A percentile compares a stretch with the other conserved stretches of the same genome.
These are phyloP conservation scores for Gyromitra esculenta DNA, from an alignment of 2,329 filamentous ascomycete species.

Conservation along the genomic window DNA sequence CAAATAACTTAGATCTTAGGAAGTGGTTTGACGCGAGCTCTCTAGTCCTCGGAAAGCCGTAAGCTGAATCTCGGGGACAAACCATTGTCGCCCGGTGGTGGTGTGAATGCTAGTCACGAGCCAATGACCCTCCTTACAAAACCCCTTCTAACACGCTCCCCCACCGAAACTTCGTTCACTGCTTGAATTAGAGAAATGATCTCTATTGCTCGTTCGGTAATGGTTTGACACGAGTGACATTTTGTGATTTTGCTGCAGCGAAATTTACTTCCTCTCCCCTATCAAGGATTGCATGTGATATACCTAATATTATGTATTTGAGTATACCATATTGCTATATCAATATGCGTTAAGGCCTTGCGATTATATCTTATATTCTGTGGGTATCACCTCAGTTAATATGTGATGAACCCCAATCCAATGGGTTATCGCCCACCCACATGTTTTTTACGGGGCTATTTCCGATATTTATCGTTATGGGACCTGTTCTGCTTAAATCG, in stretches of 20 bases:
- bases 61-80: not conserved
- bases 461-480: constrained; percentile 4
- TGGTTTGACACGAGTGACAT: constrained; percentile 20
- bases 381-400: no score
- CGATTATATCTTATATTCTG: no score
- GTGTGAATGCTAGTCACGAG: not conserved
- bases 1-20: not conserved
- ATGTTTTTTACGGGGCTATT: not conserved
- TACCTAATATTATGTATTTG: no score
- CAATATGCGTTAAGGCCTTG: no score
- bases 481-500: not conserved
- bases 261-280: not conserved
- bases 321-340: no score
- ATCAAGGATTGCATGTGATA: no score
- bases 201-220: not conserved
- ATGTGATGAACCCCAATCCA: constrained; percentile 5
- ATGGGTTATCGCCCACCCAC: not conserved
- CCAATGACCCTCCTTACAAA: not conserved
- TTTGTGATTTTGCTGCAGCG: constrained; percentile 5
- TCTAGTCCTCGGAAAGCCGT: not conserved
- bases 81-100: not conserved
- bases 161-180: not conserved
- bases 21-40: not conserved
- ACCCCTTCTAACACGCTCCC: not conserved
- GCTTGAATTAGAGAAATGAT: not conserved